Base-by-base conservation (phyloP, 2,329 filamentous ascomycete species). In the Neofusicoccum umdonicola region DNA sequence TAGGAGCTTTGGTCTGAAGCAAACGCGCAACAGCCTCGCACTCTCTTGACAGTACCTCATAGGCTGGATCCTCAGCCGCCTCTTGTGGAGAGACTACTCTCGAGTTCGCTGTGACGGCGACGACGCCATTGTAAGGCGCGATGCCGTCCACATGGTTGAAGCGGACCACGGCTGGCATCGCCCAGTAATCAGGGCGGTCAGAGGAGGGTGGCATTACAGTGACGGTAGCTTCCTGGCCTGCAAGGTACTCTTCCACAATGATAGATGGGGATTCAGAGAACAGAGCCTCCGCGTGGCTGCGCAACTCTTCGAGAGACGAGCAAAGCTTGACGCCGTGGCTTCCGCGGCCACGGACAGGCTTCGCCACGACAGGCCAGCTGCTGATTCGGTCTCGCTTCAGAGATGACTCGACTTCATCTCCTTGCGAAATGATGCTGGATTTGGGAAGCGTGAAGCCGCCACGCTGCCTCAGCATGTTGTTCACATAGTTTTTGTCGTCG, bases 271-370 rank as follows among this genome's bases (percentile, higher is more conserved):
- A 77, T 56, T 81, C 77, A 1, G 69, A 42, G 2, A 80, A 71
- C 0, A 85, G 71, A 0, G 34, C 37, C 1, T 67, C 42, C 0
- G 77, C 67, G 67, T 84, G 81, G 0, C 66, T 27, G 0, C 56
- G 19, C 1, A 83, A 68, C 3, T 78, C 75, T 1, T 67, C 19
- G 3, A 66, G n/a, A 4, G 62, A 66, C 1, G 67, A 66, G 67
- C 81, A 85, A 2, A 84, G 71, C 66, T 81, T 82, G 44, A 84
- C 82, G 22, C 82, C 82, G 64, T 83, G 76, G 63, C 81, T 83
- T 0, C 82, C 82, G 3, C 82, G 74, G 7, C 82, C 82, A 4
- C 81, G 77, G 4, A 81, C 74, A 0, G 83, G 82, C 67, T 84
- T 84, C 0, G 71, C 81, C 1, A 84, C 78, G 8, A 83, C 68